Evolutionary conservation across 805 yeast species (phyloP), one percentile per base, ranked within the genome.

Genomic region (Sugiyamaella valdiviana): DNA sequence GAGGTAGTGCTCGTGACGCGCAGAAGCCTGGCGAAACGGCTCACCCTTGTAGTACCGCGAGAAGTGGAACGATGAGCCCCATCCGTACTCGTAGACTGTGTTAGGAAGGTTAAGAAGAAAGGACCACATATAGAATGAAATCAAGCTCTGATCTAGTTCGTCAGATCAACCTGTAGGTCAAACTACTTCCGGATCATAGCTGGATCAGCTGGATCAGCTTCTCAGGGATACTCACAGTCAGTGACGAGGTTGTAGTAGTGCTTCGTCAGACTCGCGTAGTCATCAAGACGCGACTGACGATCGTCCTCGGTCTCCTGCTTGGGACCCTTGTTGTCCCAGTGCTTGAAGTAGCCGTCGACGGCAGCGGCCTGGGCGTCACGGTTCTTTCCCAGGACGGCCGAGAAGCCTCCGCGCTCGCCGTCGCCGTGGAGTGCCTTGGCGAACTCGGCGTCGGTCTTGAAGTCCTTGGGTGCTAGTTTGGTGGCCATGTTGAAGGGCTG

Each of bases 51-150:
- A 91, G 74, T 83, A 93, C 62, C 96, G 82, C 38, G 95, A 86
- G 69, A 93, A 93, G 70, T 93, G 99, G 87, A 93, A 93, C 14
- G 96, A 87, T 15, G 96, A 78, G 57, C 99, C 99, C 99, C 99
- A 93, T 44, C 99, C 99, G 69, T 93, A 91, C 73, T 93, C 99
- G 76, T 93, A 93, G 63, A 93, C 54, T 53, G 12, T n/a, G 42
- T 39, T 39, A 39, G 42, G 19, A 15, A 10, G n/a, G 22, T 12
- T 14, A 39, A 3, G 14, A 3, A 21, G 32, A 3, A 26, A n/a
- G n/a, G n/a, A n/a, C n/a, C n/a, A n/a, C n/a, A n/a, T n/a, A n/a
- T n/a, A n/a, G n/a, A n/a, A n/a, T n/a, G n/a, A n/a, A n/a, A n/a
- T n/a, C n/a, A n/a, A n/a, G n/a, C n/a, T n/a, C n/a, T n/a, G n/a